Evolutionary conservation across 1,284 basidiomycete genomes (phyloP), one percentile per base, ranked within the genome.

Genomic region (Volvariella volvacea): DNA sequence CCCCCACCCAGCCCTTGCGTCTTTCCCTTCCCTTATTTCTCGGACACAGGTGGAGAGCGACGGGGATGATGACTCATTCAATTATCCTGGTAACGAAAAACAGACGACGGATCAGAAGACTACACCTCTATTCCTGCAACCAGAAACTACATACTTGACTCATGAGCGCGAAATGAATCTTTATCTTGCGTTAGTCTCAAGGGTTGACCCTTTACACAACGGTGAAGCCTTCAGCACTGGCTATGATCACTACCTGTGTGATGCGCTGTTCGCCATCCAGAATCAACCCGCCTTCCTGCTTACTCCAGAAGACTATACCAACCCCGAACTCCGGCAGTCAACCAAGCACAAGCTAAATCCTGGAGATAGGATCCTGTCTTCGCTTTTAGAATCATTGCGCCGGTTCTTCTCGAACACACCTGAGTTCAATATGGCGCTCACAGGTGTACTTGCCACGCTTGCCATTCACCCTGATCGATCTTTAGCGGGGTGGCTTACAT

Each of bases 341-440:
- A 55, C 66, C 46, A 85, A 83, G 55, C 88, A 93, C 57, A 71
- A 77, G 4, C 65, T 96, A n/a, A 83, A 83, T 50, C 74, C 84
- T 31, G 80, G 80, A 48, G 93, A 96, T 56, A 78, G 85, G 1
- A 68, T 94, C 8, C 65, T 95, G 15, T 78, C 81, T 2, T 64
- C 78, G 22, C 59, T 96, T 15, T 73, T 97, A 30, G 78, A 83
- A 38, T 74, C 74, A 14, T 63, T 95, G 8, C 68, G 83, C 30
- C 72, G 69, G 44, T 95, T 96, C 71, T 92, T 97, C 62, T 77
- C 78, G 3, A 90, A 94, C 48, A 74, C 83, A 0, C 84, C 93
- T 1, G 88, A 94, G 52, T 78, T 78, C 58, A 98, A 98, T 60
- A 78, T 98, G 45, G 86, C 89, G 0, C 64, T 97, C 48, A 96